Evolutionary conservation across 768 basidiomycete genomes (phyloP).

Genomic region (Lepiota brunneoincarnata): DNA sequence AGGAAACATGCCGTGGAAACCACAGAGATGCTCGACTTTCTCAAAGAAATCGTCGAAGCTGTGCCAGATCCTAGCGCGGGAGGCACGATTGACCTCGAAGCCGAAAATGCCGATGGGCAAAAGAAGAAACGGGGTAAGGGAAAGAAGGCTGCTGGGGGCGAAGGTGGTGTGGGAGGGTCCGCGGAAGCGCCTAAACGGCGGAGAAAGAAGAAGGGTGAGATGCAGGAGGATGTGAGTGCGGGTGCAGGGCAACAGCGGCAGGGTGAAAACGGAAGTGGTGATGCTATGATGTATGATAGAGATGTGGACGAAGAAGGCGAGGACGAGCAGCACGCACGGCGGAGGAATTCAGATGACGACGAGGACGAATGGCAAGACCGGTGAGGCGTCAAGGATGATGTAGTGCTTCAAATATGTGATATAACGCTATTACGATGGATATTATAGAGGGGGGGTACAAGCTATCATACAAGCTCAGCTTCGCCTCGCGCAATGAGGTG

Average conservation of each 20-base stretch:
- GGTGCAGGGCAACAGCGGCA: slow-evolving; percentile 6
- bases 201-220: slow-evolving; percentile 45
- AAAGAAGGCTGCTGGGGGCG: slow-evolving; percentile 38
- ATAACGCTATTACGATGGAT: not conserved
- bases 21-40: slow-evolving; percentile 88
- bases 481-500: slow-evolving; percentile 69
- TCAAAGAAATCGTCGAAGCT: slow-evolving; percentile 84
- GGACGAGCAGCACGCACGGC: not conserved
- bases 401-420: not conserved
- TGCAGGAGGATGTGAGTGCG: slow-evolving; percentile 19
- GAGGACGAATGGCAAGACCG: slow-evolving; percentile 7
- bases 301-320: slow-evolving; percentile 5
- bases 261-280: slow-evolving; percentile 7
- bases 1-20: slow-evolving; percentile 93
- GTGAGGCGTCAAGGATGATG: no score
- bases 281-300: slow-evolving; percentile 11
- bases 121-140: slow-evolving; percentile 62
- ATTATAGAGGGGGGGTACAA: not conserved
- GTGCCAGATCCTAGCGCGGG: slow-evolving; percentile 88
- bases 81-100: slow-evolving; percentile 71
- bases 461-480: slow-evolving; percentile 66
- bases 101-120: slow-evolving; percentile 46
- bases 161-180: slow-evolving; percentile 17
- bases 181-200: slow-evolving; percentile 45
- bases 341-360: slow-evolving; percentile 8